Conservation (phyloP, 768 basidiomycete species). For the Mycena chlorophos region DNA sequence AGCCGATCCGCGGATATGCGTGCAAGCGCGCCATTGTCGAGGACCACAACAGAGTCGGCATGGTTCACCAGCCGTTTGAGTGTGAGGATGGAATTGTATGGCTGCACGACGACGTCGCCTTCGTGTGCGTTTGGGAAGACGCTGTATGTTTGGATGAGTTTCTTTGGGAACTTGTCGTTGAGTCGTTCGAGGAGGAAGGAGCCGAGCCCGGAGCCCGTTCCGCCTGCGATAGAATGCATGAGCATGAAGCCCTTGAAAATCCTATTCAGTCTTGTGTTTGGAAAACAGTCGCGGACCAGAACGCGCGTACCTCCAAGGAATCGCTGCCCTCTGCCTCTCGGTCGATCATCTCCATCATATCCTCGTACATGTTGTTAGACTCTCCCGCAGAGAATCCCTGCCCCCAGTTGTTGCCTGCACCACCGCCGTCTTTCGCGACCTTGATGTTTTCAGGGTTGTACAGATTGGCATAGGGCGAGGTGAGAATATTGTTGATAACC, state of each 20-base stretch:
- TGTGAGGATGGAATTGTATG: constrained; percentile 93
- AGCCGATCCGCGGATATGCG: constrained; percentile 92
- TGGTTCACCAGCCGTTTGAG: constrained; percentile 93
- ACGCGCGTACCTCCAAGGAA: constrained; percentile 87
- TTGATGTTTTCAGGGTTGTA: constrained; percentile 99
- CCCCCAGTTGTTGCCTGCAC: constrained; percentile 99
- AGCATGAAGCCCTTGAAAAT: constrained; percentile 88
- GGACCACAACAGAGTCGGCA: constrained; percentile 95
- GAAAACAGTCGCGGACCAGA: too few relatives aligned
- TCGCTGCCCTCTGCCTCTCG: constrained; percentile 98
- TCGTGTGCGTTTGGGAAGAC: constrained; percentile 95
- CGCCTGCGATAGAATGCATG: constrained; percentile 98
- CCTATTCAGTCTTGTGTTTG: background rate
- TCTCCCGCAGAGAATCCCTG: constrained; percentile 92
- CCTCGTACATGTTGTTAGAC: constrained; percentile 87
- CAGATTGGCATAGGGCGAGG: constrained; percentile 83
- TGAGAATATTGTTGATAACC: constrained; percentile 95
- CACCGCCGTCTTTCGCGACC: constrained; percentile 94
- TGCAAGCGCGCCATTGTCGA: constrained; percentile 93
- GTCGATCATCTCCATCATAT: constrained; percentile 99
- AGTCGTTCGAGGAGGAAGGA: constrained; percentile 96
- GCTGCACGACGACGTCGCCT: constrained; percentile 96
- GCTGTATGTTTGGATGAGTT: constrained; percentile 98
- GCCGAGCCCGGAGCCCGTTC: constrained; percentile 96
- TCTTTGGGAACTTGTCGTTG: constrained; percentile 98